Evolutionary conservation across 129 eudicot genomes (phyloP).

Genomic region (Helianthus tuberosus): DNA sequence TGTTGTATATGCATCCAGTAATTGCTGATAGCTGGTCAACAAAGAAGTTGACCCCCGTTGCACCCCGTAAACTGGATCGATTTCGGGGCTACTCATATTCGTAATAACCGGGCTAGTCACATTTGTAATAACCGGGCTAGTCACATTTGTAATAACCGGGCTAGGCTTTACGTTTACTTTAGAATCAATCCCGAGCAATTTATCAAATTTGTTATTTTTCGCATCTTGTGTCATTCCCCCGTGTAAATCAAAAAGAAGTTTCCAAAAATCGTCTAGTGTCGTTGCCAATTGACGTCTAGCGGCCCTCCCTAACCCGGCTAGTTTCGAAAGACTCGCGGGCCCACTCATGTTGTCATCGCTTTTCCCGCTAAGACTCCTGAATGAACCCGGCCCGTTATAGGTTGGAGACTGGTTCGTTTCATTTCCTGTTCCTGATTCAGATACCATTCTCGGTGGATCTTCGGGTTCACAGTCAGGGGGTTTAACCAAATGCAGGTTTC

Average conservation of each 20-base stretch:
- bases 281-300: slow-evolving; percentile 85
- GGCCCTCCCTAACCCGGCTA: slow-evolving; percentile 93
- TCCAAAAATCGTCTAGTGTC: slow-evolving; percentile 91
- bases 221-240: slow-evolving; percentile 80
- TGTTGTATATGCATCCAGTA: slow-evolving; percentile 56
- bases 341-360: slow-evolving; percentile 71
- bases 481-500: slow-evolving; percentile 40
- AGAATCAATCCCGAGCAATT: slow-evolving; percentile 59
- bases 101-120: slow-evolving; percentile 27
- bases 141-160: slow-evolving; percentile 31
- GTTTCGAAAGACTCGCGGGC: slow-evolving; percentile 78
- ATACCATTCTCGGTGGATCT: slow-evolving; percentile 43
- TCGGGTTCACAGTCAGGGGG: slow-evolving; percentile 58
- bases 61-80: slow-evolving; percentile 55
- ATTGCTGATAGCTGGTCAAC: slow-evolving; percentile 55
- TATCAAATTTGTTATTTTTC: slow-evolving; percentile 63
- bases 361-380: slow-evolving; percentile 75
- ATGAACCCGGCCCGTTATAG: slow-evolving; percentile 77
- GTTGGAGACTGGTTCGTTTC: slow-evolving; percentile 40
- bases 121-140: slow-evolving; percentile 38
- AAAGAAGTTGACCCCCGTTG: slow-evolving; percentile 53
- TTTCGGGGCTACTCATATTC: slow-evolving; percentile 3
- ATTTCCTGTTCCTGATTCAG: slow-evolving; percentile 25
- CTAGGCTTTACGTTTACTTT: slow-evolving; percentile 52
- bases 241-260: slow-evolving; percentile 86